Evolutionary conservation across 306 rosid genomes (phyloP).

Genomic region (Cucurbita maxima): DNA sequence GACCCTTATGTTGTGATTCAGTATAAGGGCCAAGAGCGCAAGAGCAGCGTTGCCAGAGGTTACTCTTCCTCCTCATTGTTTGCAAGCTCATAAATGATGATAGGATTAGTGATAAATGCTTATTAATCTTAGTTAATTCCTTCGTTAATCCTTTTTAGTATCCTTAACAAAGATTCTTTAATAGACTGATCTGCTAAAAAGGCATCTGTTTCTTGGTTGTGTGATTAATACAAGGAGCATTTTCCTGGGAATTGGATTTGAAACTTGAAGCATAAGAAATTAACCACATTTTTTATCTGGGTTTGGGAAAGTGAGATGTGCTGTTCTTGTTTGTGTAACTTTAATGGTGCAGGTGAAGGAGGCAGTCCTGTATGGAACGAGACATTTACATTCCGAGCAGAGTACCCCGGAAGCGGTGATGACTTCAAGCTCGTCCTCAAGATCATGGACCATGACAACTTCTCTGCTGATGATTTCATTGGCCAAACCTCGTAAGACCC

Average conservation of each 20-base stretch:
- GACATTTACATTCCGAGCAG: conserved; percentile 50
- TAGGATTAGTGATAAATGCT: too few relatives aligned
- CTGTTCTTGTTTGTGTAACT: not conserved
- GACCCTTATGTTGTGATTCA: conserved; percentile 76
- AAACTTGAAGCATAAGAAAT: too few relatives aligned
- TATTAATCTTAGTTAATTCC: too few relatives aligned
- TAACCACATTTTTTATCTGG: not conserved
- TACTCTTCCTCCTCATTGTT: not conserved
- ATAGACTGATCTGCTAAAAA: not conserved
- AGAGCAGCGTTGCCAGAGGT: conserved; percentile 62
- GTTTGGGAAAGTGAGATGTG: not conserved
- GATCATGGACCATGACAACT: conserved; percentile 68
- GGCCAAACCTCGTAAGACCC: conserved; percentile 59
- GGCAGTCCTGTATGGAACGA: conserved; percentile 66
- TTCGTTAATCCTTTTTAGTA: too few relatives aligned
- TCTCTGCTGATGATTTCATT: conserved; percentile 52
- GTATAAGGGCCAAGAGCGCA: conserved; percentile 66
- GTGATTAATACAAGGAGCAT: too few relatives aligned
- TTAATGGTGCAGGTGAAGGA: conserved; percentile 43
- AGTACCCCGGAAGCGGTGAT: conserved; percentile 66
- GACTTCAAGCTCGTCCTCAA: conserved; percentile 49
- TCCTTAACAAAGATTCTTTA: too few relatives aligned
- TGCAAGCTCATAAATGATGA: not conserved
- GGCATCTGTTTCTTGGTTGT: too few relatives aligned
- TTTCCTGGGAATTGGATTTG: too few relatives aligned